Evolutionary conservation across 257 asterid genomes (phyloP).

Genomic region (Scutellaria baicalensis): DNA sequence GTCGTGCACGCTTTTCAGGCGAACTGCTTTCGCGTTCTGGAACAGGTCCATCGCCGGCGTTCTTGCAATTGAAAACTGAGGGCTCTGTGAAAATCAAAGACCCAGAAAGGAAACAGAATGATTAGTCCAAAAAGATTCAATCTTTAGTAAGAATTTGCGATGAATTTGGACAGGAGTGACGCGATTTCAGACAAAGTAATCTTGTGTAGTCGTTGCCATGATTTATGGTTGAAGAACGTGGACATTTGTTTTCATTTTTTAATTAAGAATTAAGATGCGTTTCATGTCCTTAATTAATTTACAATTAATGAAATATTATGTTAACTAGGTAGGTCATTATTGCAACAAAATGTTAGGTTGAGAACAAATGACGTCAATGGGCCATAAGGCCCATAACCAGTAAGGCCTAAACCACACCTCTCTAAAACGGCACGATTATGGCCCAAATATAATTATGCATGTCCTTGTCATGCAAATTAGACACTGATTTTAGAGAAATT

Average conservation of each 20-base stretch:
- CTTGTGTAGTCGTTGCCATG: background rate
- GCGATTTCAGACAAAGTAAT: background rate
- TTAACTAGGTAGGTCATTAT: too few species aligned
- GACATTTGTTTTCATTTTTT: too few species aligned
- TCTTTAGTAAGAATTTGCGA: background rate
- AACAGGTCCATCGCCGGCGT: slow-evolving; percentile 62
- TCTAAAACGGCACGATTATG: background rate
- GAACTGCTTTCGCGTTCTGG: slow-evolving; percentile 52
- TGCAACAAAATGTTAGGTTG: too few species aligned
- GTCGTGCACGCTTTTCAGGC: slow-evolving; percentile 49
- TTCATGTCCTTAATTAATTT: too few species aligned
- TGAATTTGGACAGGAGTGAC: too few species aligned
- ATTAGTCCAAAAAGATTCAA: background rate
- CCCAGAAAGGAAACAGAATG: background rate
- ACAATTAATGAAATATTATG: too few species aligned
- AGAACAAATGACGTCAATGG: background rate
- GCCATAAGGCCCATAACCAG: slow-evolving; percentile 7
- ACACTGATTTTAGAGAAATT: too few species aligned
- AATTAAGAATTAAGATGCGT: too few species aligned
- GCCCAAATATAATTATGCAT: background rate
- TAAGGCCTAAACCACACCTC: background rate
- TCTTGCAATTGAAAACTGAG: slow-evolving; percentile 5
- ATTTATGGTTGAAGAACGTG: background rate
- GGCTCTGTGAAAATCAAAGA: slow-evolving; percentile 9
- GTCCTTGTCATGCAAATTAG: slow-evolving; percentile 8